Evolutionary conservation across 352 stramenopile genomes (phyloP).

Genomic region (Pythium oligandrum): DNA sequence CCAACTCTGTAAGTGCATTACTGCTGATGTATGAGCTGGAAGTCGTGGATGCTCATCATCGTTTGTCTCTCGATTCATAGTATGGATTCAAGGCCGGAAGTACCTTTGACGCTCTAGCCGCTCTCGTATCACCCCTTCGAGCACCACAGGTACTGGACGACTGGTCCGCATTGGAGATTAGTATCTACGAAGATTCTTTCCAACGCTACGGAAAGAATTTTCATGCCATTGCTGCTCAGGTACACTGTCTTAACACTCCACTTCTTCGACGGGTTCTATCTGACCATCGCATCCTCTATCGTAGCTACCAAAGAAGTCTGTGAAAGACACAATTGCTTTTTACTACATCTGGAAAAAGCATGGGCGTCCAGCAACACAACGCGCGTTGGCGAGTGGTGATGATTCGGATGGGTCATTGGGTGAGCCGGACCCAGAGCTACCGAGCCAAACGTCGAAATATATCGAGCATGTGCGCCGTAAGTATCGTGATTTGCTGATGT

Average conservation of each 20-base stretch:
- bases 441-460: constrained; percentile 49
- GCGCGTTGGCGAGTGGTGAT: constrained; percentile 14
- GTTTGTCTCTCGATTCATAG: constrained; percentile 19
- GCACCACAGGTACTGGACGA: constrained; percentile 64
- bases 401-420: constrained; percentile 14
- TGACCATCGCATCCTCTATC: constrained; percentile 5
- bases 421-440: constrained; percentile 49
- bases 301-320: constrained; percentile 49
- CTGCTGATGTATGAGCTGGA: not conserved
- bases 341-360: constrained; percentile 89
- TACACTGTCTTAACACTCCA: constrained; percentile 10
- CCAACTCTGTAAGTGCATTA: constrained; percentile 4
- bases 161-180: constrained; percentile 71
- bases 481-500: constrained; percentile 4
- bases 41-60: not conserved
- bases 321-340: constrained; percentile 65
- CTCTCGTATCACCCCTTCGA: constrained; percentile 63
- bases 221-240: constrained; percentile 63
- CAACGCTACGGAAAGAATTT: constrained; percentile 78
- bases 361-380: constrained; percentile 13
- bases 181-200: constrained; percentile 75
- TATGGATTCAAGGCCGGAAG: constrained; percentile 63
- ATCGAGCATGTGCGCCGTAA: constrained; percentile 61
- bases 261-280: not conserved
- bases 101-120: constrained; percentile 62